phyloP scores from a whole-genome alignment of 495 filamentous ascomycete genomes.

The Pseudomonodictys pantanalensis region DNA sequence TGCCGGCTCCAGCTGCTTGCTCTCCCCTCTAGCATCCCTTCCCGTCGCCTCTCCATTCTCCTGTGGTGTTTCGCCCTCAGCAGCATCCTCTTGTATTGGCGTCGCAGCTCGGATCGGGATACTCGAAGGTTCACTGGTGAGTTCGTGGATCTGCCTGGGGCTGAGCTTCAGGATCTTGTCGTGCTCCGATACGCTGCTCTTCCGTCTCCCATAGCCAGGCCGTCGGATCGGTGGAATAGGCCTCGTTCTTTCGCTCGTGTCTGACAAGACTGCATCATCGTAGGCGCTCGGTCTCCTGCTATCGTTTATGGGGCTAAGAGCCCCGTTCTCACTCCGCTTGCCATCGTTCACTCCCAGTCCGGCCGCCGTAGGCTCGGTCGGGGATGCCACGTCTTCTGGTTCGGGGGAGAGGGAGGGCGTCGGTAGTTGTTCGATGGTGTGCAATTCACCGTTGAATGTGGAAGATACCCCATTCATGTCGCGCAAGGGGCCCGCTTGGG shows the following conservation, averaged over 20 bases:
- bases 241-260: constrained; percentile 12
- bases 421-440: constrained; percentile 20
- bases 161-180: constrained; percentile 53
- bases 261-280: constrained; percentile 24
- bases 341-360: neutral
- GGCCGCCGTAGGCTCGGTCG: neutral
- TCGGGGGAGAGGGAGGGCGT: constrained; percentile 19
- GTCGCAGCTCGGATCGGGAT: constrained; percentile 33
- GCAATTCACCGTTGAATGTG: constrained; percentile 1
- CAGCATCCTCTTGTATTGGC: constrained; percentile 23
- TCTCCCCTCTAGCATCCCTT: neutral
- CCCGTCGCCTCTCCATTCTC: neutral
- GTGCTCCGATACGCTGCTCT: constrained; percentile 27
- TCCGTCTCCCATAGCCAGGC: constrained; percentile 25
- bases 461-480: constrained; percentile 14
- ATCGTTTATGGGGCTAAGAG: neutral
- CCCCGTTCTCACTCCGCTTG: neutral
- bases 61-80: constrained; percentile 1
- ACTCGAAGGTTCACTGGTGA: constrained; percentile 54
- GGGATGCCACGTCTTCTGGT: constrained; percentile 11
- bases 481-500: neutral
- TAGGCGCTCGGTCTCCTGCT: constrained; percentile 12
- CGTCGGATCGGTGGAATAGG: constrained; percentile 16
- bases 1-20: neutral
- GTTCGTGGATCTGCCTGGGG: constrained; percentile 53